Evolutionary conservation across 768 basidiomycete genomes (phyloP).

Genomic region (Hypholoma fasciculare): DNA sequence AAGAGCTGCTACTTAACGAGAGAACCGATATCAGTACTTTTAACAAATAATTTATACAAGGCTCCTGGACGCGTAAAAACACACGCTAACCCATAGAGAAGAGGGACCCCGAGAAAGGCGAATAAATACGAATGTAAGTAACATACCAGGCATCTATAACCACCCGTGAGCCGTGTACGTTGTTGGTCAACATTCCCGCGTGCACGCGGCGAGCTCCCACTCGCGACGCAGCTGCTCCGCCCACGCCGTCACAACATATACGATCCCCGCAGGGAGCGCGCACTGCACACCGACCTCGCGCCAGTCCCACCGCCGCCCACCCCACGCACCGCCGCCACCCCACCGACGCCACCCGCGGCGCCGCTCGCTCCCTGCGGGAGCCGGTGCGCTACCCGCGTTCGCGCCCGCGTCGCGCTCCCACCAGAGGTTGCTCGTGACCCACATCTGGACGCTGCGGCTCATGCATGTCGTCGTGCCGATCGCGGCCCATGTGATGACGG

Average conservation of each 20-base stretch:
- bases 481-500: constrained; percentile 86
- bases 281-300: constrained; percentile 66
- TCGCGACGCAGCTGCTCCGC: constrained; percentile 50
- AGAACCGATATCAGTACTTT: no score
- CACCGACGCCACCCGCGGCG: constrained; percentile 36
- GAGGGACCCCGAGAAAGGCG: no score
- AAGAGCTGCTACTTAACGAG: no score
- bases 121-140: no score
- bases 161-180: no score
- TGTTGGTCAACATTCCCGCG: no score
- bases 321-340: constrained; percentile 50
- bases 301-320: constrained; percentile 82
- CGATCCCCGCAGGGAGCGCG: constrained; percentile 67
- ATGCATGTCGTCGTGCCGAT: constrained; percentile 88
- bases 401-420: constrained; percentile 30
- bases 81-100: no score
- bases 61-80: no score
- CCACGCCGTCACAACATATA: constrained; percentile 87
- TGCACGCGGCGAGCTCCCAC: constrained; percentile 13
- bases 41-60: no score
- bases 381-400: background rate
- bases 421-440: constrained; percentile 92
- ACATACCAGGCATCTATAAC: no score
- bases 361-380: constrained; percentile 3
- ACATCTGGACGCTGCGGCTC: constrained; percentile 84